phyloP scores from a whole-genome alignment of 768 basidiomycete genomes.

The Pisolithus tinctorius region DNA sequence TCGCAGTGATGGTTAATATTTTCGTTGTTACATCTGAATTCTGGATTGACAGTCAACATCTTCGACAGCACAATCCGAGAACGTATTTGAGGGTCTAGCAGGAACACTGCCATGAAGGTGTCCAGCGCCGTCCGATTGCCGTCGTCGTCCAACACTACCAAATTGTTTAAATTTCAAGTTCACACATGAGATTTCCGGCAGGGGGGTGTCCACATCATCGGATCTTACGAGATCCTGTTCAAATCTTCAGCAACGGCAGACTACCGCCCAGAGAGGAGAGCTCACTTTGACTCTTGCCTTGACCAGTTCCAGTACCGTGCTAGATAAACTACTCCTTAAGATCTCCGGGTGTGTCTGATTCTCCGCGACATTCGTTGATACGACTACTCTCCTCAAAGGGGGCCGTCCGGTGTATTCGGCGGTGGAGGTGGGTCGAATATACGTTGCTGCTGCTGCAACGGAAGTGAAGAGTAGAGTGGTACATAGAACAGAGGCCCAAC shows the following conservation, averaged over 20 bases:
- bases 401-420: conserved; percentile 53
- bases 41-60: conserved; percentile 89
- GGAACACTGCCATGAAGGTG: conserved; percentile 94
- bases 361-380: conserved; percentile 97
- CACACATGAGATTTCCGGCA: conserved; percentile 95
- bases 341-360: conserved; percentile 99
- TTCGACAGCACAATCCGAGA: conserved; percentile 55
- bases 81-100: conserved; percentile 89
- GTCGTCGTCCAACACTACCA: conserved; percentile 90
- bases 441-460: conserved; percentile 89
- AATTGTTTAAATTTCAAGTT: conserved; percentile 91
- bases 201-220: conserved; percentile 89
- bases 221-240: conserved; percentile 71
- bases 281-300: conserved; percentile 86
- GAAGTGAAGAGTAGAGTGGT: conserved; percentile 92
- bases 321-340: conserved; percentile 85
- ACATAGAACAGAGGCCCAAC: conserved; percentile 88
- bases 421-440: conserved; percentile 90
- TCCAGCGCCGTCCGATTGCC: conserved; percentile 86
- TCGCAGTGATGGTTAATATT: conserved; percentile 89
- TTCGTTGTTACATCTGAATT: conserved; percentile 94
- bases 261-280: neutral
- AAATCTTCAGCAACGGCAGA: neutral
- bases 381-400: conserved; percentile 85
- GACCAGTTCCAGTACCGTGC: conserved; percentile 86